A percentile compares a stretch with the other conserved stretches of the same genome.
Conservation (phyloP, 345 rosid species). For the Capsella bursapastoris region DNA sequence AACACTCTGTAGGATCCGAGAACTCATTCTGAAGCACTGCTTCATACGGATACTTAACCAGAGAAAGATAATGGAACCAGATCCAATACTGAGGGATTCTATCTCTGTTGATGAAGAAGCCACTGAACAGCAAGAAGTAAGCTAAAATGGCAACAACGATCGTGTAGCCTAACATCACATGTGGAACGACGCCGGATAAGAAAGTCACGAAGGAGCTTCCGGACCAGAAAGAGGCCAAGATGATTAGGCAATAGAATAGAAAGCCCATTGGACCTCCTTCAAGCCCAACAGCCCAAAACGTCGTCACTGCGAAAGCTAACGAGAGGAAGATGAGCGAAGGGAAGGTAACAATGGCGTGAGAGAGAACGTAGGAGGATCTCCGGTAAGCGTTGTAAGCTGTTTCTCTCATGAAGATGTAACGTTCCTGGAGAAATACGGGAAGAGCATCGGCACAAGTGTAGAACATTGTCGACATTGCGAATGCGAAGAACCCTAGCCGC, state of each 20-base stretch:
- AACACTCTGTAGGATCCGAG: constrained; percentile 62
- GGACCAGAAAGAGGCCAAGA: constrained; percentile 81
- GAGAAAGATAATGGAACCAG: constrained; percentile 87
- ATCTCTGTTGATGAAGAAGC: constrained; percentile 80
- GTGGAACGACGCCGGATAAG: constrained; percentile 76
- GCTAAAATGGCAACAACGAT: constrained; percentile 71
- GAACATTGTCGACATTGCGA: constrained; percentile 52
- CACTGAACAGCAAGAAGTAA: constrained; percentile 86
- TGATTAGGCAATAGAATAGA: constrained; percentile 59
- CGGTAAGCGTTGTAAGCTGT: constrained; percentile 59
- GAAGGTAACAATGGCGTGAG: constrained; percentile 65
- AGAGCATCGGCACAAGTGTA: constrained; percentile 55
- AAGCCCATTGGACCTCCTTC: constrained; percentile 72
- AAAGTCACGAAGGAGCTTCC: constrained; percentile 88
- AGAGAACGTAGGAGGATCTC: constrained; percentile 81
- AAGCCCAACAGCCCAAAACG: constrained; percentile 83
- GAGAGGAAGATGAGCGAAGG: constrained; percentile 73
- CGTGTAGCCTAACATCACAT: constrained; percentile 81
- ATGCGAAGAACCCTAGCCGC: constrained; percentile 56
- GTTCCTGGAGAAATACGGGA: constrained; percentile 58
- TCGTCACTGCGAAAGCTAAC: constrained; percentile 60
- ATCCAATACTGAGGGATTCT: constrained; percentile 75
- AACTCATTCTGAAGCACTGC: constrained; percentile 68
- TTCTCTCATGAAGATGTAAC: constrained; percentile 86
- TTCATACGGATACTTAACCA: constrained; percentile 82